Base-by-base conservation (phyloP, 164 flowering plant species). In the Umbellularia californica region DNA sequence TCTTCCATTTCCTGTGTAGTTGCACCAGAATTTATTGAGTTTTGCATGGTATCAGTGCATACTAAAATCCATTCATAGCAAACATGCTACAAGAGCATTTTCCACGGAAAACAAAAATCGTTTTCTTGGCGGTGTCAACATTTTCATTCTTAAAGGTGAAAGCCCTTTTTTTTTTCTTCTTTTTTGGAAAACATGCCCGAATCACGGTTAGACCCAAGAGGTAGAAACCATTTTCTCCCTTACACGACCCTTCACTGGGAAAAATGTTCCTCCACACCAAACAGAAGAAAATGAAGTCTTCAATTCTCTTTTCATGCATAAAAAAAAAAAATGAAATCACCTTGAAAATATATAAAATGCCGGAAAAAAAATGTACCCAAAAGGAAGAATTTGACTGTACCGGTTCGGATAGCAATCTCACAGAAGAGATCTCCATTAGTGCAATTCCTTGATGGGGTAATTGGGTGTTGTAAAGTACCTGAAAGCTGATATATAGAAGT, bases 1-100 rank as follows among this genome's bases (percentile, higher is more conserved):
- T 87, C 88, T 65, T 82, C 90, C 82, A 87, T 83, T 78, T 82
- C 95, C 93, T 89, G 77, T 24, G 60, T 68, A 41, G n/a, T 55
- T 47, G 11, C 22, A 72, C 62, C 19, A 65, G 22, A 70, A 52
- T 55, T 55, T 15, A 20, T 55, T 55, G n/a, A 12, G n/a, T 20
- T 17, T 55, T 55, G 20, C 2, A 3, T 55, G 17, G n/a, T 55
- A 55, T 41, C 47, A 5, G 10, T 41, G 47, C 47, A 5, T 7
- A 1, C 47, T 41, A 41, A 41, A 9, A 41, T 41, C 11, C 47
- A 41, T 41, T 41, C 47, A 41, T 7, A 41, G 9, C 47, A 41
- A 5, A 7, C 47, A 41, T 1, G 47, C 10, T 41, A 19, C 60
- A 55, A 11, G 60, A 20, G 60, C n/a, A 55, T 14, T 55, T 55